Base-by-base conservation (phyloP, 495 filamentous ascomycete genomes). In the Lasiosphaeria hispida region DNA sequence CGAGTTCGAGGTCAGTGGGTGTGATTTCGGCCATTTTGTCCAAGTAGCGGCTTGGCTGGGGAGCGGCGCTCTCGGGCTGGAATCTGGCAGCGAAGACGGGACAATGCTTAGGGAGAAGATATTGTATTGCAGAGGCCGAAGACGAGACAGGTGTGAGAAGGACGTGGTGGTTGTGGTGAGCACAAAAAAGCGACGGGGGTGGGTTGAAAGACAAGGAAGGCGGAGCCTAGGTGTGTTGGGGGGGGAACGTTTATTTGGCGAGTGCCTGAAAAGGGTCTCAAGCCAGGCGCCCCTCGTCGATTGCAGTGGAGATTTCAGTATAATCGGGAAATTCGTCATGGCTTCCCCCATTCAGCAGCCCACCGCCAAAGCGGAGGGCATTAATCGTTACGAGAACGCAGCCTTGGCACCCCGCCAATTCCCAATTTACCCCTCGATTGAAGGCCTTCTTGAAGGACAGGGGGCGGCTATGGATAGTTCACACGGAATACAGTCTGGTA, bases 1-100 rank as follows among this genome's bases (percentile, higher is more conserved):
- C 88, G 53, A 85, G 77, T 69, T 85, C 75, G 72, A 89, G 73
- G 60, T 68, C 64, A 37, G 61, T 38, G 57, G 61, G 23, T 30
- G 23, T 30, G 23, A 30, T 56, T 41, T 50, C 48, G 47, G 67
- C 54, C 57, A 50, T 66, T 50, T 50, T 65, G 53, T 57, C 53
- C 23, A 2, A 30, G 23, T 30, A 30, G 23, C 23, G 23, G 23
- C 23, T 30, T 30, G 23, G 23, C 23, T 30, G 43, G 10, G 43
- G 43, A 13, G n/a, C 35, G 10, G 36, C 2, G 13, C 10, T 35
- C 17, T 33, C 23, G 40, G 44, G 52, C 23, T 17, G n/a, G 42
- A 34, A 10, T n/a, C 8, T 48, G 44, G 53, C 45, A 45, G 41
- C 1, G 53, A 34, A 19, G 33, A 18, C 17, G 17, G 44, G 17